A percentile compares a stretch with the other conserved stretches of the same genome.
Evolutionary conservation across 306 rosid species (phyloP).

Genomic region (Sicyos baderoa): DNA sequence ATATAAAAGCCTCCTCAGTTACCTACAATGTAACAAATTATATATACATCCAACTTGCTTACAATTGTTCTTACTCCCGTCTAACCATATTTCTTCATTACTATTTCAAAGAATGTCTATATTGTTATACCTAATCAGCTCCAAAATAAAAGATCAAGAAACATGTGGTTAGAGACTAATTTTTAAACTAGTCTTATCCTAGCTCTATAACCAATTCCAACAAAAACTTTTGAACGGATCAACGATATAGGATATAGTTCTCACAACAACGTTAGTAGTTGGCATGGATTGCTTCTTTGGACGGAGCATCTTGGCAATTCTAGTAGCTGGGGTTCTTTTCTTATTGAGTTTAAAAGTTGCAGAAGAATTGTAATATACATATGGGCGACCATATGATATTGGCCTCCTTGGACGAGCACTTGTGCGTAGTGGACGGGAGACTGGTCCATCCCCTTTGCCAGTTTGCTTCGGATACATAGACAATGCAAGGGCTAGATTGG

Average conservation of each 20-base stretch:
- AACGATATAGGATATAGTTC: not conserved
- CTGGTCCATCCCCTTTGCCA: constrained; percentile 47
- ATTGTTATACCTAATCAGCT: not conserved
- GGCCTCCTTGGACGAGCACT: constrained; percentile 71
- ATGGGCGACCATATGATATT: constrained; percentile 42
- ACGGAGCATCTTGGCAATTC: constrained; percentile 54
- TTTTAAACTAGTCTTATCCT: not conserved
- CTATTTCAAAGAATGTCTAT: not conserved
- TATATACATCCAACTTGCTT: not conserved
- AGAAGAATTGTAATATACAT: constrained; percentile 16
- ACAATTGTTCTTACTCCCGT: not conserved
- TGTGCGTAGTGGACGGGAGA: constrained; percentile 47
- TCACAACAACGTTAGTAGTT: constrained; percentile 25
- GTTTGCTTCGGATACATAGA: constrained; percentile 65
- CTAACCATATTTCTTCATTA: not conserved
- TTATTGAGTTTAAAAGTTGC: constrained; percentile 30
- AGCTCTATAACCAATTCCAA: not conserved
- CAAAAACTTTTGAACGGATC: not conserved
- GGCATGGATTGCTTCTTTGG: constrained; percentile 23
- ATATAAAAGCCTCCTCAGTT: not conserved
- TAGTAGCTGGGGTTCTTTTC: constrained; percentile 57
- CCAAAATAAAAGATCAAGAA: not conserved
- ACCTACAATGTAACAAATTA: not conserved
- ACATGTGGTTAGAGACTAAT: not conserved
- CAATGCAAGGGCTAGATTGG: constrained; percentile 23